phyloP scores from a whole-genome alignment of 176 grass and related monocot genomes.

The Coix lacrymajobi region DNA sequence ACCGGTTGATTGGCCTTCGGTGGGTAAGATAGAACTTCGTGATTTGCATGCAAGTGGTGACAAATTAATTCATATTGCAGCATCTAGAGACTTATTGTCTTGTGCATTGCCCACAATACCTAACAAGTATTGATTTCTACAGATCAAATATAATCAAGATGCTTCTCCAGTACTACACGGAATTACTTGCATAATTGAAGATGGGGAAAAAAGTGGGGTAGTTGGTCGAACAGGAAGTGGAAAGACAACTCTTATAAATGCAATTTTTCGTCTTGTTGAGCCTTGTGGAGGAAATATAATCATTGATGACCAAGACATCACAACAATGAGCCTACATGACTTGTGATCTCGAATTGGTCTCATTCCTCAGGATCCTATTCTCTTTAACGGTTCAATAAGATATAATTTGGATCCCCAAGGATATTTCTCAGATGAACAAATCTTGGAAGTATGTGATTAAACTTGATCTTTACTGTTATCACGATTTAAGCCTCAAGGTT shows the following conservation, averaged over 20 bases:
- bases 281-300: conserved; percentile 60
- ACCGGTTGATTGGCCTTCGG: conserved; percentile 56
- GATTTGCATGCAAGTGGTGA: conserved; percentile 55
- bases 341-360: conserved; percentile 67
- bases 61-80: conserved; percentile 19
- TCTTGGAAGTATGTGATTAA: conserved; percentile 53
- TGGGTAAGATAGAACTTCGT: conserved; percentile 66
- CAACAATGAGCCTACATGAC: conserved; percentile 57
- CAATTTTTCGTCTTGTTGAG: conserved; percentile 85
- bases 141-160: conserved; percentile 77
- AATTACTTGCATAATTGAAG: conserved; percentile 81
- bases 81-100: too few relatives aligned
- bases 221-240: conserved; percentile 90
- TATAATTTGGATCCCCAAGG: conserved; percentile 74
- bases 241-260: conserved; percentile 83
- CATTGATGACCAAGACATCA: conserved; percentile 61
- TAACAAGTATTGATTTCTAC: background rate
- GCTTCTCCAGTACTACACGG: conserved; percentile 62
- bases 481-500: too few relatives aligned
- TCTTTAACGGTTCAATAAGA: conserved; percentile 79
- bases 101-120: too few relatives aligned
- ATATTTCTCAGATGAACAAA: conserved; percentile 58
- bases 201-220: conserved; percentile 73
- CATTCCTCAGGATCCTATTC: conserved; percentile 82
- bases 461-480: too few relatives aligned